Evolutionary conservation across 441 rosid species (phyloP).

Genomic region (Euphorbia neoarborescens): DNA sequence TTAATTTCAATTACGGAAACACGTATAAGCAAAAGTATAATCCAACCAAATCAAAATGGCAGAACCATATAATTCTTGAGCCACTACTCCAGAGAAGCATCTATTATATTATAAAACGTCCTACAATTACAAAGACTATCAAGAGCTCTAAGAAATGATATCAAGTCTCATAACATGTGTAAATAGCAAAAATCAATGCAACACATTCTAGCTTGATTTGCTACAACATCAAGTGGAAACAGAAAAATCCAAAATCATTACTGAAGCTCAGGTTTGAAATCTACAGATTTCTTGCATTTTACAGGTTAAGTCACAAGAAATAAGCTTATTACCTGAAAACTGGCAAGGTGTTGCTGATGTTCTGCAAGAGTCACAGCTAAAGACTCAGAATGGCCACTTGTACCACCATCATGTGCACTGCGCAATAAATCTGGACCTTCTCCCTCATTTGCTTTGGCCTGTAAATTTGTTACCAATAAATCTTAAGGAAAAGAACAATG

Average conservation of each 20-base stretch:
- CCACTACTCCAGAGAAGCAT: not conserved
- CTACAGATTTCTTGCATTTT: conserved; percentile 3
- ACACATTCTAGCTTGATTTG: conserved; percentile 2
- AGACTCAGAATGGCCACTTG: conserved; percentile 86
- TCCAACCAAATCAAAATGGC: not conserved
- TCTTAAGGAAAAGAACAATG: conserved; percentile 11
- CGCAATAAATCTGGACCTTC: conserved; percentile 94
- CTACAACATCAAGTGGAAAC: conserved; percentile 13
- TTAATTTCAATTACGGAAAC: not conserved
- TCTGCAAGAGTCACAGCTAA: conserved; percentile 82
- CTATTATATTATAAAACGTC: not conserved
- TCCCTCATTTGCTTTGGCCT: conserved; percentile 98
- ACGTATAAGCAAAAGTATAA: not conserved
- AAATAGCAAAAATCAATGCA: not conserved
- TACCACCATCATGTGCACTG: conserved; percentile 57
- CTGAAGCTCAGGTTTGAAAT: conserved; percentile 8
- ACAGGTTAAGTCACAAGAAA: not conserved
- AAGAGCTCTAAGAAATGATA: not conserved
- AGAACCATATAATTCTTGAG: not conserved
- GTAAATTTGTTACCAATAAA: conserved; percentile 17
- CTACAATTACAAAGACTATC: not conserved
- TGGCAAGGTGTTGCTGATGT: conserved; percentile 97
- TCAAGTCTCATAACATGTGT: not conserved
- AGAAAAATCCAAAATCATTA: not conserved
- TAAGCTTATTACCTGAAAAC: conserved; percentile 67